Base-by-base conservation (phyloP, 2,329 filamentous ascomycete species). In the Exserohilum turcica region DNA sequence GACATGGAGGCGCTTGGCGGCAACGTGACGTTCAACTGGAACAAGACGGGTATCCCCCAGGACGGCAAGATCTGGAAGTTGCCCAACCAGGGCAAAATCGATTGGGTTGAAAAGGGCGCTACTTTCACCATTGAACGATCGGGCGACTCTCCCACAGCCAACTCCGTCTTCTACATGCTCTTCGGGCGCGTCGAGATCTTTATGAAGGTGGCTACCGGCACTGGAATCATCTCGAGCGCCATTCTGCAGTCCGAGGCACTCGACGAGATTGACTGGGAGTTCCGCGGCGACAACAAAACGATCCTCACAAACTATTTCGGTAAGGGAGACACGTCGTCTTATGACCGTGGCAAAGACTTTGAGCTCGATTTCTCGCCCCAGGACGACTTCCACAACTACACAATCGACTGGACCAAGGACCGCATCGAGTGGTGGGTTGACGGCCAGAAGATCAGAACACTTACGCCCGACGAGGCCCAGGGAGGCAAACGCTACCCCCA, bases 101-200 rank as follows among this genome's bases (percentile, higher is more conserved):
- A 78, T 12, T 92, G 87, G 71, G 80, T 81, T 51, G 71, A 80
- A 39, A 77, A 84, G 43, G 90, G 89, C 32, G 88, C 89, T 38
- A 78, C 82, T 49, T 92, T 95, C 77, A 88, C 83, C 45, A 86
- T 96, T 75, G 77, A 74, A 50, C 81, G 87, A 70, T 82, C 85
- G 59, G 85, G 87, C 58, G 85, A 95, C 65, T 89, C 91, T 0
- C 90, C 91, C 1, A 93, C 90, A 2, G 81, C 96, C 47, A 82
- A 86, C 59, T 87, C 89, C 50, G 74, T 73, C 36, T 79, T 81
- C 64, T 83, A 81, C 70, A 76, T 84, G 64, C 76, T 83, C 63
- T 84, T 83, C 59, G 82, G 82, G 43, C 77, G 76, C 49, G 72
- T 83, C 33, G 76, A 79, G 35, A 72, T 82, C 18, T 68, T 78